Base-by-base conservation (phyloP, 2,329 filamentous ascomycete species). In the Biscogniauxia marginata region DNA sequence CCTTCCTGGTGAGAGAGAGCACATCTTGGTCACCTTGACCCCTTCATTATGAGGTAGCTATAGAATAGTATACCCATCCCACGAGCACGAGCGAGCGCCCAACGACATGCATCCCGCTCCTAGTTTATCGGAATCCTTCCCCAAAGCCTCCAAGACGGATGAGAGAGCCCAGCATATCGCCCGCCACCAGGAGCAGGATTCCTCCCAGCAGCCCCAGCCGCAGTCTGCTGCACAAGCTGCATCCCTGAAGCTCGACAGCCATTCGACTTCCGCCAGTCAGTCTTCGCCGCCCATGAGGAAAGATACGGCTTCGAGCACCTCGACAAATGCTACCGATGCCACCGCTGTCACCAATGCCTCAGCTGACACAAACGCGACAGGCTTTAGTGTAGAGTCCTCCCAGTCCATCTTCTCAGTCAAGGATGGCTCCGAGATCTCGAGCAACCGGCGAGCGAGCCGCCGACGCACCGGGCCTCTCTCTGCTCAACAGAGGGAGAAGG, bases 381-480 rank as follows among this genome's bases (percentile, higher is more conserved):
- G 76, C 64, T 82, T 81, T 68, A 81, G 76, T 73, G 74, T 77
- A 69, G 77, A 82, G 63, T 78, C 78, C 65, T 83, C 81, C 53
- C 79, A 83, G 68, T 79, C 77, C 63, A 79, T 82, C 67, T 84
- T 83, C 69, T 80, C 80, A 58, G 73, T 81, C 60, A 79, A 79
- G 70, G 82, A 84, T 75, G 81, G 79, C 59, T 73, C 76, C 70
- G 80, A 83, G 70, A 72, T 80, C 68, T 76, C 76, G 73, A 77
- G 78, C 67, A 77, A 74, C 67, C 79, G 80, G 63, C 79, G 81
- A 64, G 75, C 81, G 60, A 84, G 79, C 67, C 79, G 83, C 65
- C 78, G 83, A 70, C 79, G 83, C 54, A 85, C 82, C 59, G 83
- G 83, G 45, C 83, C 83, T 59, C 73, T 85, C 60, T 84, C 82